A percentile compares a stretch with the other conserved stretches of the same genome.
phyloP scores from a whole-genome alignment of 139 green algal genomes.

The Diplosphaera chodatii region DNA sequence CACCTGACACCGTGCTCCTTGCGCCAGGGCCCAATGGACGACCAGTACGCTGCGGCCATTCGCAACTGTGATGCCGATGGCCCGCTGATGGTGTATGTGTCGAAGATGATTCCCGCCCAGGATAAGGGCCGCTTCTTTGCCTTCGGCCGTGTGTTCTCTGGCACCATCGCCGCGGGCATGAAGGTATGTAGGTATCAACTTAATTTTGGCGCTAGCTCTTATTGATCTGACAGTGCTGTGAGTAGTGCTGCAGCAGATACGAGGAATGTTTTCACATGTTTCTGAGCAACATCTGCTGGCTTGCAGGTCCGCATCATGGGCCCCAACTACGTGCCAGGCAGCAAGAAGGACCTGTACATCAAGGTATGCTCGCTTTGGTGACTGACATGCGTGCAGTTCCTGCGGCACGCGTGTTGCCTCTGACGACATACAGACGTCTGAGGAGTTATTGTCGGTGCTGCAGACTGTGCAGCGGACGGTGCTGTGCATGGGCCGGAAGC shows the following conservation, averaged over 20 bases:
- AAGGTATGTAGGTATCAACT: constrained; percentile 83
- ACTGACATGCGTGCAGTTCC: no score
- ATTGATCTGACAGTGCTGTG: no score
- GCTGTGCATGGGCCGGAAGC: constrained; percentile 97
- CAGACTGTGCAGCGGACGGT: constrained; percentile 96
- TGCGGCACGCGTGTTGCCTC: no score
- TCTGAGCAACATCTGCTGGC: no score
- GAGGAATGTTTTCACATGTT: no score
- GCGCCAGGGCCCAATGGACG: constrained; percentile 79
- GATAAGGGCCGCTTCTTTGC: constrained; percentile 99
- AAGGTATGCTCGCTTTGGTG: constrained; percentile 41
- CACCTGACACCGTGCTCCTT: no score
- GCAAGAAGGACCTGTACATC: constrained; percentile 99
- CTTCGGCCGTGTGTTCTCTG: constrained; percentile 96
- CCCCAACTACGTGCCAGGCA: constrained; percentile 94
- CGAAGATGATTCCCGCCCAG: constrained; percentile 97
- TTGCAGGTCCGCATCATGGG: constrained; percentile 97
- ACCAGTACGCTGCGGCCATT: constrained; percentile 88
- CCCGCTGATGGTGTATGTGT: constrained; percentile 98
- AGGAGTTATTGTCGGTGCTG: background rate
- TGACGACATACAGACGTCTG: no score
- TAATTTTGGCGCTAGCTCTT: no score
- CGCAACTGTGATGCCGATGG: constrained; percentile 92
- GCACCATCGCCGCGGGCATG: constrained; percentile 74
- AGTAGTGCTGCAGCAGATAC: no score